A percentile compares a stretch with the other conserved stretches of the same genome.
These are phyloP conservation scores for Porphyrellus cyaneotinctus DNA, from an alignment of 768 basidiomycete genomes.

Conservation along the genomic window DNA sequence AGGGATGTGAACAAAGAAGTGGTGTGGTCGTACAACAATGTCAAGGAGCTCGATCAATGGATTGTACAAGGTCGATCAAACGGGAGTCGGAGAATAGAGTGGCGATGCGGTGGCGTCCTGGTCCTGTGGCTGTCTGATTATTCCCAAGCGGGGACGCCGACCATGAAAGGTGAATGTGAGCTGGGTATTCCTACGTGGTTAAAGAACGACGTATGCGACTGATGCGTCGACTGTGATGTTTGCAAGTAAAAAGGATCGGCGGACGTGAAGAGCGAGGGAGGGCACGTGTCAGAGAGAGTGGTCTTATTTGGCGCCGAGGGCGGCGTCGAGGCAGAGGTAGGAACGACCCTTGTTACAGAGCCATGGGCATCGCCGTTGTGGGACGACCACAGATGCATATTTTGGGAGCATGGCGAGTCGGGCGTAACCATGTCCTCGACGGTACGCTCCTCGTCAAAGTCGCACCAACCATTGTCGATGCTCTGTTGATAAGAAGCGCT, in stretches of 20 bases:
- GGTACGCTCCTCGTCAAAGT: constrained; percentile 42
- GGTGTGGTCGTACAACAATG: constrained; percentile 14
- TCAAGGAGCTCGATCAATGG: constrained; percentile 4
- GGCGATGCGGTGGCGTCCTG: not conserved
- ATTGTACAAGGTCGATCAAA: constrained; percentile 6
- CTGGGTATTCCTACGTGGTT: constrained; percentile 35
- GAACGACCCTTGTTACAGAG: constrained; percentile 18
- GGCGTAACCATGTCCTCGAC: constrained; percentile 43
- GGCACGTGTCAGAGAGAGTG: constrained; percentile 22
- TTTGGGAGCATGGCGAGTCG: constrained; percentile 29
- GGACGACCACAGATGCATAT: constrained; percentile 23
- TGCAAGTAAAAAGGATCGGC: constrained; percentile 51
- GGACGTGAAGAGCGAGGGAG: constrained; percentile 38
- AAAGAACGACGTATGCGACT: constrained; percentile 33
- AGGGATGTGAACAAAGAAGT: not conserved
- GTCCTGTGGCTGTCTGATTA: not conserved
- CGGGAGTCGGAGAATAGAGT: not conserved
- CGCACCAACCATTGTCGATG: constrained; percentile 27
- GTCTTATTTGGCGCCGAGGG: constrained; percentile 9
- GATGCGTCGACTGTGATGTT: constrained; percentile 36
- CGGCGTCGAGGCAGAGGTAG: constrained; percentile 19
- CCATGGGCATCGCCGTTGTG: constrained; percentile 15
- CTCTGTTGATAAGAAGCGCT: constrained; percentile 26
- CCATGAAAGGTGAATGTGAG: constrained; percentile 40
- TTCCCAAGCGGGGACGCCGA: constrained; percentile 28